These are phyloP conservation scores for Colletotrichum australisinense DNA, from an alignment of 2,329 filamentous ascomycete genomes.

Conservation along the genomic window DNA sequence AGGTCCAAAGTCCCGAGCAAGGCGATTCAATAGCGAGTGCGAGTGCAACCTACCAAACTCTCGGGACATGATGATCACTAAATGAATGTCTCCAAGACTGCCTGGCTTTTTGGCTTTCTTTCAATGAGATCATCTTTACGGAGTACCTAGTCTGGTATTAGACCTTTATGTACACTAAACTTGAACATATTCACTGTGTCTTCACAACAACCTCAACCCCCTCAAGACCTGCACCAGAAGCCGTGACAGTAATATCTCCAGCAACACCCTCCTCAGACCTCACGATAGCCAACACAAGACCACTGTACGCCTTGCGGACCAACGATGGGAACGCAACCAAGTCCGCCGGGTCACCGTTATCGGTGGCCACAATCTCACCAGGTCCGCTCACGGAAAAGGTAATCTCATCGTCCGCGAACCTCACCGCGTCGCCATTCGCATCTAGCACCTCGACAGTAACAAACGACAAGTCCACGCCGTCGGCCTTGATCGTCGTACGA, in stretches of 20 bases:
- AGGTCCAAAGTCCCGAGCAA: background rate
- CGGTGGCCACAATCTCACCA: constrained; percentile 60
- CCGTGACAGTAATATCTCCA: constrained; percentile 11
- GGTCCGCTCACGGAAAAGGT: constrained; percentile 56
- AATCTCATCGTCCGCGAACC: constrained; percentile 53
- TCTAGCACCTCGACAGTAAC: constrained; percentile 59
- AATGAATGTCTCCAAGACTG: background rate
- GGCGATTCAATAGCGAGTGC: background rate
- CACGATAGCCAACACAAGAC: constrained; percentile 54
- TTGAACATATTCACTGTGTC: background rate
- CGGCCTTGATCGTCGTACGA: constrained; percentile 49
- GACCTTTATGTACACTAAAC: background rate
- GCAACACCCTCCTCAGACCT: constrained; percentile 38
- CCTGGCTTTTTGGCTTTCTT: too few species aligned
- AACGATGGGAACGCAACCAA: constrained; percentile 53
- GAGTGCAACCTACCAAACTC: background rate
- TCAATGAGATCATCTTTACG: background rate
- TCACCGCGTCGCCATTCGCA: constrained; percentile 54
- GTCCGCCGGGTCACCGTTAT: constrained; percentile 62
- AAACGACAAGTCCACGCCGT: constrained; percentile 59
- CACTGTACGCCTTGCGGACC: constrained; percentile 53
- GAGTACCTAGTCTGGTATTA: background rate
- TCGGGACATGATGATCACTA: background rate
- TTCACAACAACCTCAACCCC: constrained; percentile 11
- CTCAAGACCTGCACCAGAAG: constrained; percentile 1